Evolutionary conservation across 176 grass and related monocot genomes (phyloP).

Genomic region (Otatea glauca): DNA sequence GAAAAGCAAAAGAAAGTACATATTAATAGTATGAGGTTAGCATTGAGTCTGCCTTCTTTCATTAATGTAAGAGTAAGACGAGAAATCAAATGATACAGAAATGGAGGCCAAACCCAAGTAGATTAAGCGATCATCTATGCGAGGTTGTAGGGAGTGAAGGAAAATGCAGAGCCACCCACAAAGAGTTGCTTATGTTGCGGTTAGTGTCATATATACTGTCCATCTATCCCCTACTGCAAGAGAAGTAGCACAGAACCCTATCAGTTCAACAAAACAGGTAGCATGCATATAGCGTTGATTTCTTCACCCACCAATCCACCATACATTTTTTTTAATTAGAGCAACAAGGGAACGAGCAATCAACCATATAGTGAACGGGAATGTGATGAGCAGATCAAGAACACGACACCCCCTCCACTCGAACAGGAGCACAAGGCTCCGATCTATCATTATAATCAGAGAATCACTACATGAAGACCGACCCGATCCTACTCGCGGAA

Average conservation of each 20-base stretch:
- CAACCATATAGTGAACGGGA: not conserved
- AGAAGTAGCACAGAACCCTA: too few relatives aligned
- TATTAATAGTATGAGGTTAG: not conserved
- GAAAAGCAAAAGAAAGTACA: not conserved
- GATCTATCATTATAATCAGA: not conserved
- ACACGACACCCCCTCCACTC: not conserved
- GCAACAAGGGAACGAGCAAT: not conserved
- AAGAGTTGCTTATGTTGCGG: not conserved
- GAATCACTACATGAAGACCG: not conserved
- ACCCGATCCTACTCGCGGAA: not conserved
- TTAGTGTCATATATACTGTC: not conserved
- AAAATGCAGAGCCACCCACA: not conserved
- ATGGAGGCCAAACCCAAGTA: not conserved
- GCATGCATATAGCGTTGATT: not conserved
- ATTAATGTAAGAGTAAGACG: not conserved
- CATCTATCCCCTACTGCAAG: too few relatives aligned
- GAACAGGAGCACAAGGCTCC: not conserved
- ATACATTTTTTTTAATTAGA: not conserved
- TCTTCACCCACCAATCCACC: not conserved
- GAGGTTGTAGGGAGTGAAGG: not conserved
- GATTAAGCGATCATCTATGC: too few relatives aligned
- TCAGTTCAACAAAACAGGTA: not conserved
- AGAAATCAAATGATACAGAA: not conserved
- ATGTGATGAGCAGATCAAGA: not conserved
- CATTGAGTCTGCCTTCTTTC: not conserved